Base-by-base conservation (phyloP, 2,329 filamentous ascomycete genomes). In the Cladophialophora bantiana region DNA sequence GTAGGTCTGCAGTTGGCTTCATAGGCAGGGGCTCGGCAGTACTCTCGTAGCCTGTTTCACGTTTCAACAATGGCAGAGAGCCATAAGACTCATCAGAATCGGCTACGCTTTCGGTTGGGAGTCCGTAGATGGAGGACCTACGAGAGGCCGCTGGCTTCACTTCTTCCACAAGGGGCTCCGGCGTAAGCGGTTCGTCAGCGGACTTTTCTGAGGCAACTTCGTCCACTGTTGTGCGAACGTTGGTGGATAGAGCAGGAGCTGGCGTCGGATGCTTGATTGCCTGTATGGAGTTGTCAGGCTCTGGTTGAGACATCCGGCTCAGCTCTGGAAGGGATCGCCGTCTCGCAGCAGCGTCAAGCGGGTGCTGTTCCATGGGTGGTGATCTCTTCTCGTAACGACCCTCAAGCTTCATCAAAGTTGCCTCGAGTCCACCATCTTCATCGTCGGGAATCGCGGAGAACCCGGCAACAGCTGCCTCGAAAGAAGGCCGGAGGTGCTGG, bases 371-470 rank as follows among this genome's bases (percentile, higher is more conserved):
- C 18, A 71, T 61, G 3, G 70, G 70, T 48, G 75, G 72, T 72
- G 74, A 75, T 6, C 77, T 86, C 72, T 84, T 88, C 75, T 90
- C 85, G 72, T 90, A 95, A 72, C 88, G 94, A 9, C 95, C 95
- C 80, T 99, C 95, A 0, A 99, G 84, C 74, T 98, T 99, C 73
- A 94, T 80, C 59, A 99, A 78, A 0, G 95, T 92, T n/a, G 94
- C 93, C 75, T 98, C 95, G 32, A 98, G 89, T 12, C 94, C 94
- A 6, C 93, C 93, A 74, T 96, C 92, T 54, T 90, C 89, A 68
- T 96, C 92, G 74, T 97, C 94, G 0, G 94, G 93, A 32, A 98
- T 92, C 63, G 91, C 89, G 1, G 94, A 92, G 62, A 99, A 86
- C 73, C 92, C 92, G 66, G 94, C 89, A 0, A 96, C 92, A 73